Conservation (phyloP, 257 asterid species). For the Leptodermis oblonga region DNA sequence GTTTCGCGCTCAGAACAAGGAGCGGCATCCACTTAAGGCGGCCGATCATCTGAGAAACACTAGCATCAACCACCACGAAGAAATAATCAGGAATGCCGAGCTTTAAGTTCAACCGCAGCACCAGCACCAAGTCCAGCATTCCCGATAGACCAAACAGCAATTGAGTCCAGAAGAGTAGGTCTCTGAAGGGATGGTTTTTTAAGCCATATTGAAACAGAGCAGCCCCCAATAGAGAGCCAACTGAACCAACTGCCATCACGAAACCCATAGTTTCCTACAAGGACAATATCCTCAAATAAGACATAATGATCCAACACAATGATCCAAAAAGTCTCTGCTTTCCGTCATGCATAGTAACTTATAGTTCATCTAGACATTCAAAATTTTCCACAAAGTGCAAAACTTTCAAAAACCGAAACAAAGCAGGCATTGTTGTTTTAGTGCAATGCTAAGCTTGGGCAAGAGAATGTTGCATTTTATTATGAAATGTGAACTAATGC, state of each 20-base stretch:
- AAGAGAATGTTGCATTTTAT: background rate
- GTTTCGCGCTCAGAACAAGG: conserved; percentile 75
- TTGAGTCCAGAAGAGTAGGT: conserved; percentile 80
- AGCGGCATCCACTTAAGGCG: conserved; percentile 97
- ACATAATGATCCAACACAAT: background rate
- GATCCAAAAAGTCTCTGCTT: background rate
- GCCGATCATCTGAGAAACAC: conserved; percentile 68
- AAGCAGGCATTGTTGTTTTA: background rate
- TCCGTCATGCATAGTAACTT: background rate
- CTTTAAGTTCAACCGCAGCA: conserved; percentile 67
- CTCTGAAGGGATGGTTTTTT: conserved; percentile 65
- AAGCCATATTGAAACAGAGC: conserved; percentile 62
- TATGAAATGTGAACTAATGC: background rate
- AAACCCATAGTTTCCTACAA: conserved; percentile 78
- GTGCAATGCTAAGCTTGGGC: background rate
- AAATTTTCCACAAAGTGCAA: background rate
- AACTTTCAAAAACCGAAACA: background rate
- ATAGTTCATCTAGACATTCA: background rate
- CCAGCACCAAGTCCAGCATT: conserved; percentile 68
- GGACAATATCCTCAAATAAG: background rate
- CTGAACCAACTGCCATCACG: conserved; percentile 72
- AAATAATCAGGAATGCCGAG: conserved; percentile 64
- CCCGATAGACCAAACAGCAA: conserved; percentile 68
- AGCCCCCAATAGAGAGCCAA: conserved; percentile 75
- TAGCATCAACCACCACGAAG: conserved; percentile 73